Base-by-base conservation (phyloP, 2,329 filamentous ascomycete genomes). In the Cordyceps farinosa region DNA sequence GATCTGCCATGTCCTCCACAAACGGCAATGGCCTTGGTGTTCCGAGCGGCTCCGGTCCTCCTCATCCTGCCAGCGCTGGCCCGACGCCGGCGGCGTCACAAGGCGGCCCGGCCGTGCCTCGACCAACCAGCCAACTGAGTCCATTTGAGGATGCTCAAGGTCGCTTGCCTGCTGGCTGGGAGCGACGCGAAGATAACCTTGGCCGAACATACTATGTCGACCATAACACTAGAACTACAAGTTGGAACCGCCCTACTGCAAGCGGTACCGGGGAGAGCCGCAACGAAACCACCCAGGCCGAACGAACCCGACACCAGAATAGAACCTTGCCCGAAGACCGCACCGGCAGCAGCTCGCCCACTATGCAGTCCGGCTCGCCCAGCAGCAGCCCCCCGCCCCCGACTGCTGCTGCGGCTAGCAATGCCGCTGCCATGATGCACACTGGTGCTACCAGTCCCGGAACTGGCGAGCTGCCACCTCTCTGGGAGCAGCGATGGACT, bases 191-290 rank as follows among this genome's bases (percentile, higher is more conserved):
- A 76, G 95, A 99, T 74, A 95, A 97, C 69, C 78, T 98, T 50
- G 94, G 95, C 59, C 86, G 95, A 71, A 98, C 94, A 29, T 99
- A 99, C 74, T 99, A 98, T 74, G 95, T 99, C 59, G 95, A 99
- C 72, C 95, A 98, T 75, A 98, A 98, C 75, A 97, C 93, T 7
- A 85, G 95, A 70, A 94, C 95, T 62, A 99, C 95, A 1, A 98
- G 94, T 69, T 99, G 95, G 95, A 94, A 91, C 69, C 84, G 95
- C 65, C 95, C 95, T 8, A 90, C 91, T 45, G 88, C 88, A 65
- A 90, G 89, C 70, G 93, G 89, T 65, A 87, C 90, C 52, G 87
- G 87, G 55, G 89, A 93, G 66, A 69, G 71, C 47, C 86, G 92
- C 65, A 89, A 82, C 67, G 90, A 92, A 68, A 92, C 93, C 66